A percentile compares a stretch with the other conserved stretches of the same genome.
These are phyloP conservation scores for Oryza rufipogon DNA, from an alignment of 176 grass and related monocot genomes.

Conservation along the genomic window DNA sequence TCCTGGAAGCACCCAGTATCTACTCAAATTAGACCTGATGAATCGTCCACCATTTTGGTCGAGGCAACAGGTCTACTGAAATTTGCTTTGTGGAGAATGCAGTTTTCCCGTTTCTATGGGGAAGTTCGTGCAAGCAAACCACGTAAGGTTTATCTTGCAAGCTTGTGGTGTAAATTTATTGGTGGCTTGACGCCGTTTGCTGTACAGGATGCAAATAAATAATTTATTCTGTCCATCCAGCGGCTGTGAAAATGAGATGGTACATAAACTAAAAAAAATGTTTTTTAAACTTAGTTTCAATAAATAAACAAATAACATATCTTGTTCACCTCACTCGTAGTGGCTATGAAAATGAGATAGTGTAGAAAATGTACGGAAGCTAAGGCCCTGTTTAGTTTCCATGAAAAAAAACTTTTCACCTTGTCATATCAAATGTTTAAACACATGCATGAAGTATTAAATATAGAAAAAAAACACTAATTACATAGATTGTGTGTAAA, in stretches of 20 bases:
- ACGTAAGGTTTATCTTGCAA: neutral
- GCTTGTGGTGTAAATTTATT: neutral
- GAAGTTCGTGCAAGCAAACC: neutral
- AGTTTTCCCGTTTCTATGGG: neutral
- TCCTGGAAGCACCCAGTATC: neutral
- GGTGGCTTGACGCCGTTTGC: neutral
- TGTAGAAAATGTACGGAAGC: no score
- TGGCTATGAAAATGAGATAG: no score
- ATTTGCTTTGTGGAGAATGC: neutral
- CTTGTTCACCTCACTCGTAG: no score
- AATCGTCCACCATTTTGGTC: neutral
- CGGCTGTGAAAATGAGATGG: neutral
- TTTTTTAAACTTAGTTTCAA: no score
- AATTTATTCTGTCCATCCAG: neutral
- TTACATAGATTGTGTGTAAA: no score
- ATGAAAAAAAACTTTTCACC: no score
- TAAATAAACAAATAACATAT: no score
- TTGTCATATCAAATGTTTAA: no score
- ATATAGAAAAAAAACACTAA: no score
- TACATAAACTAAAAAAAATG: no score
- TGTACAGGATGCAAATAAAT: slow-evolving; percentile 10
- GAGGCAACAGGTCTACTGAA: neutral
- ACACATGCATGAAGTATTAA: no score
- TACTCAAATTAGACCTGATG: neutral
- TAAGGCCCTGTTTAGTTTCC: no score